phyloP scores from a whole-genome alignment of 2,329 filamentous ascomycete species.

The Lasiodiplodia hormozganensis region DNA sequence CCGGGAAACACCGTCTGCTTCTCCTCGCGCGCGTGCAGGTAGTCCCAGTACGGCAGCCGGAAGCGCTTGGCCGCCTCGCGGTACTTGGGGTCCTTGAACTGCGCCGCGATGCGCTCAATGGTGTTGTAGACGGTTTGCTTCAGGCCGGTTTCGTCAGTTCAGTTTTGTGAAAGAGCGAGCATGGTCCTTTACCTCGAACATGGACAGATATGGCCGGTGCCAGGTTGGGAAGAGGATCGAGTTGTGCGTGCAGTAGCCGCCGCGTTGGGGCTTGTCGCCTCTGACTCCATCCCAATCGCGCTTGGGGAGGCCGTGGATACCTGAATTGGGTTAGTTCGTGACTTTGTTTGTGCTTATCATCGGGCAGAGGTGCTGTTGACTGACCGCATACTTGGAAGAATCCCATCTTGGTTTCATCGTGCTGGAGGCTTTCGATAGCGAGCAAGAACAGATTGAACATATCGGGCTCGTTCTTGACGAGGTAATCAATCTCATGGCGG shows the following conservation, averaged over 20 bases:
- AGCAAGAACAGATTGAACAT: not conserved
- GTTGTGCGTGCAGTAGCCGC: not conserved
- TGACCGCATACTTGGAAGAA: not conserved
- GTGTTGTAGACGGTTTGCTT: not conserved
- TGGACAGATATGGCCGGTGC: not conserved
- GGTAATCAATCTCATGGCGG: not conserved
- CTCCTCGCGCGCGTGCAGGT: not conserved
- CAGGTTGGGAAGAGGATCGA: not conserved
- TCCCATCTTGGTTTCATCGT: not conserved
- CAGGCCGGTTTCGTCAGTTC: not conserved
- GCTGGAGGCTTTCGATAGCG: not conserved
- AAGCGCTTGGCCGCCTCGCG: not conserved
- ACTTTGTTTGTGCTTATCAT: not conserved
- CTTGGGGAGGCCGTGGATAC: not conserved
- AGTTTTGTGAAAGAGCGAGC: not conserved
- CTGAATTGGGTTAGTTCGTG: not conserved
- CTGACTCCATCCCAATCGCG: not conserved
- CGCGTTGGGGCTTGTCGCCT: not conserved
- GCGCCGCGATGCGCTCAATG: not conserved
- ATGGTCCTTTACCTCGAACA: not conserved
- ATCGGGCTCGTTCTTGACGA: not conserved
- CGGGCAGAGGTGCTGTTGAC: no score
- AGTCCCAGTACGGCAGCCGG: not conserved
- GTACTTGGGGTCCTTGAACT: not conserved
- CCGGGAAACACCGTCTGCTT: not conserved